Evolutionary conservation across 176 grass and related monocot genomes (phyloP).

Genomic region (Avena sativa): DNA sequence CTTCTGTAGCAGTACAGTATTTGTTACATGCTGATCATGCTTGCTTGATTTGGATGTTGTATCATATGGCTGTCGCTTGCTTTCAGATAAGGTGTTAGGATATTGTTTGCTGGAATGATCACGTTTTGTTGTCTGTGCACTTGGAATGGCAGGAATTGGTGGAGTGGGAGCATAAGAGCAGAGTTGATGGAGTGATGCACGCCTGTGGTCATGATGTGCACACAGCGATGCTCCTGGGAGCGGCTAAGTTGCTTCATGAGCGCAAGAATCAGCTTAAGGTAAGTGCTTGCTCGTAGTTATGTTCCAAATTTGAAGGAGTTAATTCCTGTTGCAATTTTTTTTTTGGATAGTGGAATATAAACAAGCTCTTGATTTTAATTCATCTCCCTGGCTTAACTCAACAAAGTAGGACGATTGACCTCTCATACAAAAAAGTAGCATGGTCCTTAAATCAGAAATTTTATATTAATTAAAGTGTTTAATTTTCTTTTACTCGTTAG

Average conservation of each 20-base stretch:
- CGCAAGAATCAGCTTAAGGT: conserved; percentile 77
- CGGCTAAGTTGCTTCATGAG: conserved; percentile 84
- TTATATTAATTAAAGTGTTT: not conserved
- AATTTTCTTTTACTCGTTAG: conserved; percentile 5
- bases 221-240: conserved; percentile 85
- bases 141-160: conserved; percentile 65
- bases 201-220: conserved; percentile 94
- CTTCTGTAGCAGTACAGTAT: no score
- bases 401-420: not conserved
- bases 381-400: not conserved
- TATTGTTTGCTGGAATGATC: not conserved
- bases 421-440: not conserved
- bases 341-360: not conserved
- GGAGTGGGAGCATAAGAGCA: conserved; percentile 95
- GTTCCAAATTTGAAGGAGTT: not conserved
- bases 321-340: not conserved
- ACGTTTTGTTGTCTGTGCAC: not conserved
- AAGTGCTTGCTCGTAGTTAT: not conserved
- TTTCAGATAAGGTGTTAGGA: not conserved
- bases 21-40: not conserved
- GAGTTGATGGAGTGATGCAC: conserved; percentile 87
- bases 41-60: not conserved
- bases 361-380: not conserved
- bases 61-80: not conserved
- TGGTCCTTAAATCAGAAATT: not conserved